Base-by-base conservation (phyloP, 345 rosid genomes). In the Populus ilicifolia region DNA sequence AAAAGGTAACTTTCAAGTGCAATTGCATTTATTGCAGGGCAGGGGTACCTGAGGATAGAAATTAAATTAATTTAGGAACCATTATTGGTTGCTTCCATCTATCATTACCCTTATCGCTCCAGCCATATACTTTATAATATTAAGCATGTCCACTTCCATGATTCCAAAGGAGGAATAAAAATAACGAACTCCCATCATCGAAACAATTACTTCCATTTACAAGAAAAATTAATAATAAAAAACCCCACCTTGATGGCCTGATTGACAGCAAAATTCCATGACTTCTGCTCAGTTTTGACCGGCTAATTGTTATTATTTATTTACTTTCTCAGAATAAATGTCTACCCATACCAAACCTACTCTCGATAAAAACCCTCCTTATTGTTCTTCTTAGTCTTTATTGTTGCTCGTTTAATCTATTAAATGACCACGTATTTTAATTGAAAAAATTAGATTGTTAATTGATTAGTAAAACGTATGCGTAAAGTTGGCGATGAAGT, bases 71-170 rank as follows among this genome's bases (percentile, higher is more conserved):
- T 38, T 39, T 25, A 38, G 16, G 14, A 69, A 16, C 21, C 23
- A 76, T 69, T 38, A 54, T 76, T 14, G 10, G 27, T 9, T 13
- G 16, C 27, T 39, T 68, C 43, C 69, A 17, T 69, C 39, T 39
- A 61, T 62, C 68, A 70, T 39, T n/a, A 23, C 48, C 50, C 74
- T 76, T 18, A 25, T 41, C 67, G 69, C 68, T 61, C 27, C 73
- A 39, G 18, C 46, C 5, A 44, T 63, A 23, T 52, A 70, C 25
- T 70, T 25, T 63, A 43, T 62, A 4, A n/a, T 33, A 70, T 0
- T 18, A 70, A 62, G 52, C 27, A 70, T 44, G 23, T 25, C 74
- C 23, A 33, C 5, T 1, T 52, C 21, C 36, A 13, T 18, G 50
- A 46, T 13, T 46, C 50, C 17, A 46, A 10, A 12, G 11, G 44